A percentile compares a stretch with the other conserved stretches of the same genome.
Evolutionary conservation across 495 filamentous ascomycete species (phyloP).

Genomic region (Aspergillus leporis): DNA sequence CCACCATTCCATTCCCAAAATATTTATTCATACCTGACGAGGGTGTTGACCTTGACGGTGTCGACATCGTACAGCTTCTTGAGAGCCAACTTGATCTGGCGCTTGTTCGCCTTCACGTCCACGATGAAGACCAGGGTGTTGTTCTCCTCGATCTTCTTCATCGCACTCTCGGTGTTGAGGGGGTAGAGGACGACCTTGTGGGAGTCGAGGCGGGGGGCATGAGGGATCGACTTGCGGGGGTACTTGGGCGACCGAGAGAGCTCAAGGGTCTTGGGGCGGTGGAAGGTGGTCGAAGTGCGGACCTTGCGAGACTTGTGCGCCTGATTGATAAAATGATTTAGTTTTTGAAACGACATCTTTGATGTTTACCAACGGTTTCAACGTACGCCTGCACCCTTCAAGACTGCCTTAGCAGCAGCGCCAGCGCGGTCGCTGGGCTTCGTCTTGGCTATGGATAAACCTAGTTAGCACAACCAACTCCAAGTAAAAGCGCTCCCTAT

Average conservation of each 20-base stretch:
- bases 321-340: conserved; percentile 46
- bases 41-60: conserved; percentile 96
- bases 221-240: conserved; percentile 90
- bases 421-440: conserved; percentile 77
- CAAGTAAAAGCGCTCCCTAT: background rate
- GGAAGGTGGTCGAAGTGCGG: conserved; percentile 91
- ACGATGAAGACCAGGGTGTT: conserved; percentile 99
- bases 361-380: conserved; percentile 3
- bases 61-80: conserved; percentile 99
- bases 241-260: conserved; percentile 93
- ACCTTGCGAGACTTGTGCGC: conserved; percentile 91
- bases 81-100: conserved; percentile 95
- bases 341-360: conserved; percentile 1
- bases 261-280: conserved; percentile 91
- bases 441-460: conserved; percentile 62
- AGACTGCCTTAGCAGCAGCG: conserved; percentile 89
- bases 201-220: conserved; percentile 87
- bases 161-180: conserved; percentile 97
- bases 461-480: conserved; percentile 46
- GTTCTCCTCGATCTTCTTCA: conserved; percentile 99
- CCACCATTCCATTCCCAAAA: background rate
- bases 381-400: conserved; percentile 75
- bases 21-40: conserved; percentile 76
- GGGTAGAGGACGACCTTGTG: conserved; percentile 83
- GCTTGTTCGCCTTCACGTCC: conserved; percentile 98